Evolutionary conservation across 208 protist species (phyloP).

Genomic region (Eutreptiella sp.): DNA sequence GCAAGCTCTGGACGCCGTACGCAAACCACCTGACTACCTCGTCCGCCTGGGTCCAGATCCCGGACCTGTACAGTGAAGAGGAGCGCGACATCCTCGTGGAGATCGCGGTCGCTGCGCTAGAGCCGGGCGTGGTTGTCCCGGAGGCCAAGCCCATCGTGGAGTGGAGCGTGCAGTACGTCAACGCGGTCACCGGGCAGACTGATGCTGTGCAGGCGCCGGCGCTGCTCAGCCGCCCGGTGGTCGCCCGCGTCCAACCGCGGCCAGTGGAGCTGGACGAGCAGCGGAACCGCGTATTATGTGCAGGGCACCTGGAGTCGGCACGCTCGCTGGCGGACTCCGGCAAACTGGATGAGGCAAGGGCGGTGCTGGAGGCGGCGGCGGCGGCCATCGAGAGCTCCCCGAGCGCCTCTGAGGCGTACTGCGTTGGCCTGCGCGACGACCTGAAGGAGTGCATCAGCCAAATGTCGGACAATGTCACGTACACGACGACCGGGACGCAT

Average conservation of each 20-base stretch:
- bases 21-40: background rate
- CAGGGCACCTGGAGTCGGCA: background rate
- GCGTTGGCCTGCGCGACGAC: background rate
- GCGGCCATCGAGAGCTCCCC: background rate
- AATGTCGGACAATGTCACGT: background rate
- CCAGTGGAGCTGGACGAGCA: slow-evolving; percentile 4
- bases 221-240: background rate
- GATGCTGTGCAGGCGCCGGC: background rate
- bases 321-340: background rate
- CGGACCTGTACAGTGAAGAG: slow-evolving; percentile 29
- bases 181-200: background rate
- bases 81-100: slow-evolving; percentile 19
- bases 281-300: slow-evolving; percentile 4
- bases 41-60: background rate
- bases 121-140: too few relatives aligned
- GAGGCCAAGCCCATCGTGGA: background rate
- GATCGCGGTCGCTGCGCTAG: background rate
- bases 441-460: background rate
- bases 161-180: background rate
- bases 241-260: background rate
- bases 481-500: background rate
- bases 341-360: slow-evolving; percentile 7
- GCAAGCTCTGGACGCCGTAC: slow-evolving; percentile 10
- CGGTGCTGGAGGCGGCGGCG: background rate
- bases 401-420: background rate